Conservation (phyloP, 1,284 basidiomycete genomes). For the Tilletiopsis washingtonensis region DNA sequence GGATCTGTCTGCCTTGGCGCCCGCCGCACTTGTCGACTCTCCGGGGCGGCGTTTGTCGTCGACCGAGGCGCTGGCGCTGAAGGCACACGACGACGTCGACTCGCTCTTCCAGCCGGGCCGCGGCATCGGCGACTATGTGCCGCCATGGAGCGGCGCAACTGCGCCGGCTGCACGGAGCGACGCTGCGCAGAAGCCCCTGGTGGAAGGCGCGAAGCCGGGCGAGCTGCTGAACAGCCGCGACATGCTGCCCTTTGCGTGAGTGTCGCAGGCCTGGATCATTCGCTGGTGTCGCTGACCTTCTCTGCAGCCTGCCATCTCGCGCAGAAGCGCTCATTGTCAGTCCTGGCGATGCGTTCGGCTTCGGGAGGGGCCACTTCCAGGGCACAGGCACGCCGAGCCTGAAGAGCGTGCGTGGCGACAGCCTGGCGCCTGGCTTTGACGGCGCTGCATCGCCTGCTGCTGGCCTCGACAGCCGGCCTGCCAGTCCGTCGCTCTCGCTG, state of each 20-base stretch:
- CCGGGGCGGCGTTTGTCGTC: no score
- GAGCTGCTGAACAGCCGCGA: constrained; percentile 66
- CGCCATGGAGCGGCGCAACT: constrained; percentile 16
- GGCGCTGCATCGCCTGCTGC: no score
- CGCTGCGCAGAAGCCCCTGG: not conserved
- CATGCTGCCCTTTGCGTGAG: constrained; percentile 71
- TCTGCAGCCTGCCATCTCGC: constrained; percentile 71
- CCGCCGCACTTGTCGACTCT: not conserved
- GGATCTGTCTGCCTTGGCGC: no score
- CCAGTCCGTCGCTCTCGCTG: no score
- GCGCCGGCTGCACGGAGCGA: no score
- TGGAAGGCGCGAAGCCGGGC: not conserved
- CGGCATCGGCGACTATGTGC: constrained; percentile 32
- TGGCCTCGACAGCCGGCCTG: no score
- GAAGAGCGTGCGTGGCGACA: no score
- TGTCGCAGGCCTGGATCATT: not conserved
- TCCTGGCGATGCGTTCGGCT: constrained; percentile 51
- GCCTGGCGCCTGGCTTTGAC: no score
- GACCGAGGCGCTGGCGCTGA: constrained; percentile 13
- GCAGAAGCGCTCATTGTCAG: constrained; percentile 65
- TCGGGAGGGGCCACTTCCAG: constrained; percentile 36
- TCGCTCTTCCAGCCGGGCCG: constrained; percentile 27
- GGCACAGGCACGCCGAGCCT: constrained; percentile 32
- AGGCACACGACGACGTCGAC: constrained; percentile 28
- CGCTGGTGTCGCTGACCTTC: constrained; percentile 59